A percentile compares a stretch with the other conserved stretches of the same genome.
phyloP scores from a whole-genome alignment of 306 rosid species.

The Cucumis hystrix region DNA sequence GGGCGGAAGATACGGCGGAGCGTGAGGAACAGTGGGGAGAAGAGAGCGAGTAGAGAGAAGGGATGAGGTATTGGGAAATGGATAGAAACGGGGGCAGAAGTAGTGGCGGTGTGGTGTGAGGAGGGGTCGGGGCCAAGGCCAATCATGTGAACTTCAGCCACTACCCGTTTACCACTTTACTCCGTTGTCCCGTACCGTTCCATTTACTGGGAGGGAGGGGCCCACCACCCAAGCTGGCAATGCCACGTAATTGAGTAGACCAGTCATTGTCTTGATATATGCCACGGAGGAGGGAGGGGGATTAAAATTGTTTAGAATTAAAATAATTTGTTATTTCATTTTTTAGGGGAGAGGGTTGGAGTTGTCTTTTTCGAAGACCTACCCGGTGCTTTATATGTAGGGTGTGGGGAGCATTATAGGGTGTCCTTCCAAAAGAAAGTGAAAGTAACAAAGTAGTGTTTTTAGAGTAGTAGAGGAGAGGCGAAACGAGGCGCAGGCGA shows the following conservation, averaged over 20 bases:
- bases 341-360: constrained; percentile 18
- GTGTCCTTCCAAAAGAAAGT: constrained; percentile 7
- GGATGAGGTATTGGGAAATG: background rate
- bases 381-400: constrained; percentile 22
- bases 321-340: too few relatives aligned
- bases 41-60: background rate
- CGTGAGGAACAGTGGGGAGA: background rate
- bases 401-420: constrained; percentile 7
- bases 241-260: background rate
- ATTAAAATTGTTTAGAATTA: background rate
- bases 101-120: background rate
- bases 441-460: background rate
- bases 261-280: background rate
- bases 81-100: background rate
- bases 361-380: constrained; percentile 41
- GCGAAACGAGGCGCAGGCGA: background rate
- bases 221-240: background rate
- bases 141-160: constrained; percentile 9
- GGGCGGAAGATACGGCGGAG: background rate
- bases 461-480: background rate
- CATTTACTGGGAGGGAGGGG: background rate
- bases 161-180: background rate
- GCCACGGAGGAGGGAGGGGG: background rate
- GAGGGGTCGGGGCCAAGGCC: constrained; percentile 2
- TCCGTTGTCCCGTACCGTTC: background rate